These are phyloP conservation scores for Jamesozyma lodderae DNA, from an alignment of 805 yeast genomes.

Conservation along the genomic window DNA sequence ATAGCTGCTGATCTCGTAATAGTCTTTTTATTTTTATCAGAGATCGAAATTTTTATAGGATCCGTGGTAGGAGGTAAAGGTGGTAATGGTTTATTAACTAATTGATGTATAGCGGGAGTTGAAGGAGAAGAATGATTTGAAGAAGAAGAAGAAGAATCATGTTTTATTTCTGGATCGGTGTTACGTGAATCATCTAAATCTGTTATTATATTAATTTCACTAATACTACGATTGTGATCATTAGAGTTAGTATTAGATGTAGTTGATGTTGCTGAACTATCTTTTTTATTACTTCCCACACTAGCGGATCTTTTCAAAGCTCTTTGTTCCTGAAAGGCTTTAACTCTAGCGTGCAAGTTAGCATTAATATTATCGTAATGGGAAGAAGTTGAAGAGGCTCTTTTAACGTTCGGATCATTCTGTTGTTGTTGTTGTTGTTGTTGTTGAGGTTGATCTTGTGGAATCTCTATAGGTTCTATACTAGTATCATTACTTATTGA, in stretches of 20 bases:
- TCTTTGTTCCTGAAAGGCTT: slow-evolving; percentile 82
- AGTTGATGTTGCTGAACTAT: neutral
- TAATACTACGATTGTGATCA: neutral
- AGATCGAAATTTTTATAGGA: neutral
- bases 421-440: neutral
- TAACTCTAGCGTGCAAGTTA: slow-evolving; percentile 75
- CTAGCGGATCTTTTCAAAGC: slow-evolving; percentile 36
- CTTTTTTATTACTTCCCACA: slow-evolving; percentile 17
- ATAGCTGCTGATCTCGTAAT: neutral
- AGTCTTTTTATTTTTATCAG: neutral
- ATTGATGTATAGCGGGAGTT: slow-evolving; percentile 25
- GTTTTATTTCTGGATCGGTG: neutral
- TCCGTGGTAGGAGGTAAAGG: slow-evolving; percentile 30
- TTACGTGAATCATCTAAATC: neutral
- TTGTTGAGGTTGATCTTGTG: neutral
- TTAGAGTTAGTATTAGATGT: neutral
- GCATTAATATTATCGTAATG: slow-evolving; percentile 42
- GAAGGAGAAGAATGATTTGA: neutral
- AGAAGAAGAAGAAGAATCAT: neutral
- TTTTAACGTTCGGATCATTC: slow-evolving; percentile 2
- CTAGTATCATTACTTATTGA: slow-evolving; percentile 8
- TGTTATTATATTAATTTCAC: neutral
- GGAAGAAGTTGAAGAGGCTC: slow-evolving; percentile 20
- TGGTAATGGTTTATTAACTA: slow-evolving; percentile 34
- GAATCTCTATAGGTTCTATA: neutral